Base-by-base conservation (phyloP, 75 land plant species). In the Selaginella tamariscina region DNA sequence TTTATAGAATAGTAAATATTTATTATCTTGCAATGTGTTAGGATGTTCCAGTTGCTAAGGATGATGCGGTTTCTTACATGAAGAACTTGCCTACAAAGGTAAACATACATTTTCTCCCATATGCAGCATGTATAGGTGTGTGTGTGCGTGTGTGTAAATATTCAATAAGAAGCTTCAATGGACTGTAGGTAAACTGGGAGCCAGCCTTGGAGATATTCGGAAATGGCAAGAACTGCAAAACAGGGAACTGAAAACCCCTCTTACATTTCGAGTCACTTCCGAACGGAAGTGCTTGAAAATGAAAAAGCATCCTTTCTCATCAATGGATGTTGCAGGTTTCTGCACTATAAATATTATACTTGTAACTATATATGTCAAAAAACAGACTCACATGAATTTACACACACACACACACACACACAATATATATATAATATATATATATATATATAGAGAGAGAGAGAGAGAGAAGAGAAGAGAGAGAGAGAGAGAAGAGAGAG, bases 241-340 rank as follows among this genome's bases (percentile, higher is more conserved):
- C 29, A 31, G 18, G 21, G 18, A 29, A 29, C 56, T 32, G 8
- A 18, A 62, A 13, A 24, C 22, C 54, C 73, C 73, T 44, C 29
- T 70, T 24, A 69, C 68, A 13, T 79, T 79, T 33, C 80, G 80
- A 32, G 80, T 79, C 20, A 77, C 80, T 9, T 69, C 80, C 32
- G 70, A 76, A 44, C 31, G 81, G 32, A 71, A 32, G 33, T 77
- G 79, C 27, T 30, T 66, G 26, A 65, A 79, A 29, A 54, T 77
- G 71, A 76, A 67, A 44, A 79, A 70, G 33, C 81, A 79, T 24
- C 72, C 39, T 29, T 79, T 71, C 66, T 76, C 81, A 30, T 76
- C 80, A 22, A 68, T 79, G 77, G 81, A 79, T 32, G 80, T 77
- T 54, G 74, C 80, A 71, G 81, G 81, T 76, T 71, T 39, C 11